Base-by-base conservation (phyloP, 2,329 filamentous ascomycete species). In the Zalaria sp. region DNA sequence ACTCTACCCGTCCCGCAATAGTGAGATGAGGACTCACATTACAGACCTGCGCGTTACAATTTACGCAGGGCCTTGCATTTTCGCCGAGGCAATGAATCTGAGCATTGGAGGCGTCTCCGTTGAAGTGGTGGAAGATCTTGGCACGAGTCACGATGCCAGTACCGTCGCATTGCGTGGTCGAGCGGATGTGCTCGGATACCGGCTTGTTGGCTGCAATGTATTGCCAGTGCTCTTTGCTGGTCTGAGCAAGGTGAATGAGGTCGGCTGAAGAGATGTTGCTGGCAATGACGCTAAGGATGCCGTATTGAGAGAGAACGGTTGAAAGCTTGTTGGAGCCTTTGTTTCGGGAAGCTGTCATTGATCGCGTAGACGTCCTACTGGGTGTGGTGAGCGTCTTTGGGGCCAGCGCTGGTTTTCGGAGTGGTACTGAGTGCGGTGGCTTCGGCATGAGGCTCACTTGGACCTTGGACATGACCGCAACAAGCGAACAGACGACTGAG, bases 11-110 rank as follows among this genome's bases (percentile, higher is more conserved):
- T 36, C 6, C 34, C 11, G 3, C 11, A 18, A 25, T 2, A 36
- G 34, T 18, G 18, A 18, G 18, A 18, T 2, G 25, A 5, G 26
- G 9, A 43, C 42, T 40, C 35, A 46, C 43, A 5, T 47, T 43
- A 41, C 46, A 47, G 27, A 46, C 41, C 40, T 39, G 43, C 3
- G 46, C 46, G 2, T 35, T n/a, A 9, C 46, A 47, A 9, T 34
- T 37, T 4, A 32, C 25, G 27, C 43, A 47, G 3, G 46, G 41
- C 10, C 10, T n/a, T 5, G 38, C 41, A 3, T 38, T 27, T 2
- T 37, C 35, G 27, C 41, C 46, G 18, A 10, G n/a, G 31, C 46
- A 47, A 8, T 11, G 27, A 5, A 32, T 31, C 5, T 25, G 32
- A 10, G 41, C 43, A 3, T 43, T 34, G 1, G 11, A 7, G 9